Percentiles rank a stretch among this genome's conserved stretches.
These are phyloP conservation scores for Fraxinus pennsylvanica DNA, from an alignment of 257 asterid genomes.

Conservation along the genomic window DNA sequence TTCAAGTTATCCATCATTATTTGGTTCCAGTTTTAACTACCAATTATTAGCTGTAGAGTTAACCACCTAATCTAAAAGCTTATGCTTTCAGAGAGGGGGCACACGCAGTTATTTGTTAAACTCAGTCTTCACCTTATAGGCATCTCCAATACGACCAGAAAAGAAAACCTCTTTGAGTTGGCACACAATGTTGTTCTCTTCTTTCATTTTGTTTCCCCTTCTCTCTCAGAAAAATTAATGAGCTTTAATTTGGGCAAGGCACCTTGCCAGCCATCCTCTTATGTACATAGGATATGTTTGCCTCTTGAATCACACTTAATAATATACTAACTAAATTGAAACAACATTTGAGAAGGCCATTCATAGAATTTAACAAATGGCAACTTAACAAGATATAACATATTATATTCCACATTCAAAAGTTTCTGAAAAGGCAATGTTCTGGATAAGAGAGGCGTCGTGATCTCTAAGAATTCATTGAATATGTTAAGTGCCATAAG, in stretches of 20 bases:
- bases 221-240: not conserved
- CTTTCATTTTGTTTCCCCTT: not conserved
- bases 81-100: not conserved
- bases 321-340: not conserved
- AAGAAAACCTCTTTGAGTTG: not conserved
- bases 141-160: not conserved
- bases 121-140: not conserved
- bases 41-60: not conserved
- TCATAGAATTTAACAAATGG: not conserved
- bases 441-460: not conserved
- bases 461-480: not conserved
- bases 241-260: not conserved
- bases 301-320: not conserved
- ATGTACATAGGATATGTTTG: not conserved
- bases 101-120: not conserved
- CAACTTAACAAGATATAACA: not conserved
- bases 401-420: not conserved
- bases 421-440: not conserved
- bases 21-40: not conserved
- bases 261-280: not conserved
- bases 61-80: not conserved
- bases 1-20: not conserved
- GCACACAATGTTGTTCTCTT: not conserved
- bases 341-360: not conserved
- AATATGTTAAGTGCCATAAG: constrained; percentile 3